Evolutionary conservation across 192 early-diverging fungal genomes (phyloP).

Genomic region (Rhizoclosmatium globosum): DNA sequence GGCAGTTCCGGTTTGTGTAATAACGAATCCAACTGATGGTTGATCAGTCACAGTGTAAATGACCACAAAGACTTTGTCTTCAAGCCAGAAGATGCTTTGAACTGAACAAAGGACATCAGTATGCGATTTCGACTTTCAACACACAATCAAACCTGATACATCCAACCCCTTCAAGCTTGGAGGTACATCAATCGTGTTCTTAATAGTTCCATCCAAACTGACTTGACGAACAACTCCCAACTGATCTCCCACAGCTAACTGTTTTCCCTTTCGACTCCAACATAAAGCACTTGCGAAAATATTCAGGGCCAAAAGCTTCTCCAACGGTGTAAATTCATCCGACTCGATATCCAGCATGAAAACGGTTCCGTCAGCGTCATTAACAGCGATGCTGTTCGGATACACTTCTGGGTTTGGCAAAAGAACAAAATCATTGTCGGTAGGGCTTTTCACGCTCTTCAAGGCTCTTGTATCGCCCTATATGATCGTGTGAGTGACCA

Average conservation of each 20-base stretch:
- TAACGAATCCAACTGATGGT: slow-evolving; percentile 11
- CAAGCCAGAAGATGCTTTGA: slow-evolving; percentile 77
- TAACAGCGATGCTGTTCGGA: slow-evolving; percentile 17
- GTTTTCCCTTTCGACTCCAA: slow-evolving; percentile 93
- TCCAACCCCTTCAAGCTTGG: neutral
- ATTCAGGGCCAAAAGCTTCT: no score
- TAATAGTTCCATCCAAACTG: slow-evolving; percentile 67
- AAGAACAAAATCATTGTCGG: slow-evolving; percentile 10
- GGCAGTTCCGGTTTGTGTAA: slow-evolving; percentile 44
- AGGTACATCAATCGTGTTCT: slow-evolving; percentile 63
- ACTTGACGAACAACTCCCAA: slow-evolving; percentile 68
- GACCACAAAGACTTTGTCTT: slow-evolving; percentile 72
- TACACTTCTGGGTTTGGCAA: slow-evolving; percentile 35
- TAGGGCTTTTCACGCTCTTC: slow-evolving; percentile 7
- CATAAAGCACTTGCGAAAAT: slow-evolving; percentile 51
- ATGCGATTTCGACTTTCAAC: neutral
- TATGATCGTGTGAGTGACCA: neutral
- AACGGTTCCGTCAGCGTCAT: neutral
- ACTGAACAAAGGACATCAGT: slow-evolving; percentile 53
- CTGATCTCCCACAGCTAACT: slow-evolving; percentile 79
- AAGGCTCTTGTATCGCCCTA: neutral
- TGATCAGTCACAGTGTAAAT: slow-evolving; percentile 59
- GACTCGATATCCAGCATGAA: slow-evolving; percentile 15
- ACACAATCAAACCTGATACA: neutral
- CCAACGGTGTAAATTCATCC: slow-evolving; percentile 14